Conservation (phyloP, 768 basidiomycete genomes). For the Macrolepiota albuminosa region DNA sequence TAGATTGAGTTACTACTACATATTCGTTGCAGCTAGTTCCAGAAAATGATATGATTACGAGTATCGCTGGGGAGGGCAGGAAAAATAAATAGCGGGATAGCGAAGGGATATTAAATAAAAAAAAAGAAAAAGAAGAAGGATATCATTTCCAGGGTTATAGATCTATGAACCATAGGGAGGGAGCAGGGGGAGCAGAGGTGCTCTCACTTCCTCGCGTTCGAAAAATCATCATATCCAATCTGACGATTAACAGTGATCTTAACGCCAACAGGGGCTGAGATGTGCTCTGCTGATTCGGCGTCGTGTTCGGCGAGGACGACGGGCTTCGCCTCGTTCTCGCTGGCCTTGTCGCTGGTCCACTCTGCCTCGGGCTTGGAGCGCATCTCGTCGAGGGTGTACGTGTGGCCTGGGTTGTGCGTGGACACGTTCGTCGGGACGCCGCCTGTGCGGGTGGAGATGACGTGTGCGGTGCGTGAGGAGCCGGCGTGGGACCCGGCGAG, state of each 20-base stretch:
- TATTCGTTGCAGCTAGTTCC: neutral
- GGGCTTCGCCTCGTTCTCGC: slow-evolving; percentile 35
- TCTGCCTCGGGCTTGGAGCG: slow-evolving; percentile 39
- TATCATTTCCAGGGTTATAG: neutral
- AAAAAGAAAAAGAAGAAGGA: neutral
- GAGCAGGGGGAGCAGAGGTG: no score
- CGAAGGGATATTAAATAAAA: neutral
- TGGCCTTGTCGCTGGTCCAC: slow-evolving; percentile 41
- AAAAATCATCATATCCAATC: slow-evolving; percentile 42
- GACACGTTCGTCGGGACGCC: slow-evolving; percentile 32
- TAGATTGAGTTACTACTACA: no score
- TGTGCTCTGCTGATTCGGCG: slow-evolving; percentile 18
- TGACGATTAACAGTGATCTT: slow-evolving; percentile 56
- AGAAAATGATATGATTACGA: neutral
- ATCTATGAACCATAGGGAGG: neutral
- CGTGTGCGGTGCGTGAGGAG: slow-evolving; percentile 51
- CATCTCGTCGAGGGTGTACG: slow-evolving; percentile 53
- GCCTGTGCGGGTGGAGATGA: slow-evolving; percentile 42
- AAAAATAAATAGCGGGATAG: neutral
- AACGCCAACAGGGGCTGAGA: slow-evolving; percentile 35
- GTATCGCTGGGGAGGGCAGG: neutral
- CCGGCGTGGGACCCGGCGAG: slow-evolving; percentile 38
- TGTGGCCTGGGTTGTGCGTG: slow-evolving; percentile 29
- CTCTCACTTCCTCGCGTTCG: neutral
- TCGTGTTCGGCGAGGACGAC: slow-evolving; percentile 28